Evolutionary conservation across 75 land plant species (phyloP), one percentile per base, ranked within the genome.

Genomic region (Cupressus sempervirens): DNA sequence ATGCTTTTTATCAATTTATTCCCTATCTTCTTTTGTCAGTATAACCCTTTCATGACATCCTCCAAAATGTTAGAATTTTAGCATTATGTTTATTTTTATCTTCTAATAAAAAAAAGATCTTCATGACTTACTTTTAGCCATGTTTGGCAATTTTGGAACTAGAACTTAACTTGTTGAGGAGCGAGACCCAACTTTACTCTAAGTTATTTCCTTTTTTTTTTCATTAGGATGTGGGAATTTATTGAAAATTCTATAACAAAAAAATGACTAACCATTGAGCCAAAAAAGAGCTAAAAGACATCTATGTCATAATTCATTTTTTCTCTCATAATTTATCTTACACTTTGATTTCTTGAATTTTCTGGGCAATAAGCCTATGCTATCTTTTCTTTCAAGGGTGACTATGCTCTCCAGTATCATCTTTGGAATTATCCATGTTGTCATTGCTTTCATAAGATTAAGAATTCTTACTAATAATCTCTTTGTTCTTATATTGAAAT

Each of bases 201-300:
- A 20, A 95, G 86, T 73, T 95, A 90, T 86, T 93, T 95, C 90
- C 96, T n/a, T 89, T 77, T 95, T 95, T 87, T 93, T 95, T 88
- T 95, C 96, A 92, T 95, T 95, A 7, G 96, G 96, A 89, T 95
- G 96, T 7, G 96, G 96, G 16, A 91, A 93, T 74, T 94, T 94
- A 58, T 94, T 94, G 86, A 94, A 93, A 34, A 94, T 85, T 83
- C 93, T 91, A 87, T 26, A 85, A 76, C 56, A 85, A 79, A 23
- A n/a, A 43, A 43, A 26, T 8, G 79, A 43, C 3, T 41, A 8
- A 9, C 81, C 46, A 72, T 3, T n/a, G 35, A 40, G 14, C 13
- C 68, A 82, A 67, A 74, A 45, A 48, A 45, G 38, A 20, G 46
- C 67, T 34, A 43, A 72, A 29, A 34, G 36, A 58, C 72, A 52